Evolutionary conservation across 1,139 yeast species (phyloP).

Genomic region (Scheffersomyces parashehatae): DNA sequence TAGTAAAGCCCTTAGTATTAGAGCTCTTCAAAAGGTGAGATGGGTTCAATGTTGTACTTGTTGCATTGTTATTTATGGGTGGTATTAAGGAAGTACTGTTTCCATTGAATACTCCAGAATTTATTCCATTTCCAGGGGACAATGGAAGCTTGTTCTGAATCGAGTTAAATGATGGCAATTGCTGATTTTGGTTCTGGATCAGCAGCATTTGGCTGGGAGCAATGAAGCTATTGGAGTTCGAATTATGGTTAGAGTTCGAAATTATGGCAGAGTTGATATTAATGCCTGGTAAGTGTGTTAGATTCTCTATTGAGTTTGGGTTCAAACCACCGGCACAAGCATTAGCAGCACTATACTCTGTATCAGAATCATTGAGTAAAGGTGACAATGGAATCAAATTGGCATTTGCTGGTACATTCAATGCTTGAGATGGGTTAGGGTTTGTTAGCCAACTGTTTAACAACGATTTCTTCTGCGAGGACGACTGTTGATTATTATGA

Average conservation of each 20-base stretch:
- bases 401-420: slow-evolving; percentile 10
- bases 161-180: slow-evolving; percentile 39
- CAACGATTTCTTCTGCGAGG: slow-evolving; percentile 9
- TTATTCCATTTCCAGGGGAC: slow-evolving; percentile 6
- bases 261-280: slow-evolving; percentile 1
- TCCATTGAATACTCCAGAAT: neutral
- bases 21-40: slow-evolving; percentile 10
- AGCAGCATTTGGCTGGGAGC: slow-evolving; percentile 19
- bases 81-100: slow-evolving; percentile 7
- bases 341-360: slow-evolving; percentile 18
- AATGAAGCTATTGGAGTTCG: slow-evolving; percentile 5
- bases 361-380: slow-evolving; percentile 34
- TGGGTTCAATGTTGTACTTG: slow-evolving; percentile 10
- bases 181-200: slow-evolving; percentile 33
- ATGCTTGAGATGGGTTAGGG: slow-evolving; percentile 8
- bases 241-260: slow-evolving; percentile 1
- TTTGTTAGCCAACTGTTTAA: slow-evolving; percentile 19
- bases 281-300: slow-evolving; percentile 16
- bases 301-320: slow-evolving; percentile 15
- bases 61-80: slow-evolving; percentile 4
- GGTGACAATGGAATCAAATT: slow-evolving; percentile 40
- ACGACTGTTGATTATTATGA: neutral
- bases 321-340: slow-evolving; percentile 8
- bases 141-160: slow-evolving; percentile 36
- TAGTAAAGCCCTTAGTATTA: slow-evolving; percentile 6